Conservation (phyloP, 148 eudicot genomes). For the Rhododendron simsii region DNA sequence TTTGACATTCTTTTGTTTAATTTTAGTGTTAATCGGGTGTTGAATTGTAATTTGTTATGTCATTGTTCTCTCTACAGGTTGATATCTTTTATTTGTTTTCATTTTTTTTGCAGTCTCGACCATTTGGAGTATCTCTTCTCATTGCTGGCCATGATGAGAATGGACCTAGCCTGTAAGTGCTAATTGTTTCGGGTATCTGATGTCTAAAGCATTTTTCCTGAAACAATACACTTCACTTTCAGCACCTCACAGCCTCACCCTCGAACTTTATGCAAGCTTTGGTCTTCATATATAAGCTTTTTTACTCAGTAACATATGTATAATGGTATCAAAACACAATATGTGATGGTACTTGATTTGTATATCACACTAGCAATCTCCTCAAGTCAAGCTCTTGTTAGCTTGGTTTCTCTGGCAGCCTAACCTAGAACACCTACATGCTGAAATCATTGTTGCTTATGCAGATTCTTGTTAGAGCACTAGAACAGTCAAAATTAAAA, state of each 20-base stretch:
- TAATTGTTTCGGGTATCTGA: not conserved
- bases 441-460: not conserved
- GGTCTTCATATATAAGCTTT: not conserved
- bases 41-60: not conserved
- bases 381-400: not conserved
- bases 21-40: not conserved
- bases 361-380: not conserved
- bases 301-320: not conserved
- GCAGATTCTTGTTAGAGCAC: not conserved
- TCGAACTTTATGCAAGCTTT: not conserved
- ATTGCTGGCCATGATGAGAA: conserved; percentile 82
- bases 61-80: not conserved
- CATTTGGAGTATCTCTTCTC: conserved; percentile 93
- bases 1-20: not conserved
- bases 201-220: not conserved
- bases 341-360: not conserved
- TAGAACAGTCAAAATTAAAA: not conserved
- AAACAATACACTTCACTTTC: not conserved
- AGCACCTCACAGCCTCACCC: not conserved
- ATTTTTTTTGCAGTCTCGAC: conserved; percentile 56
- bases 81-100: not conserved
- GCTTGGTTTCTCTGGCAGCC: not conserved
- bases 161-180: conserved; percentile 94
- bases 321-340: not conserved
- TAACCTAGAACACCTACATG: not conserved